Evolutionary conservation across 83 land plant species (phyloP), one percentile per base, ranked within the genome.

Genomic region (Larix sibirica): DNA sequence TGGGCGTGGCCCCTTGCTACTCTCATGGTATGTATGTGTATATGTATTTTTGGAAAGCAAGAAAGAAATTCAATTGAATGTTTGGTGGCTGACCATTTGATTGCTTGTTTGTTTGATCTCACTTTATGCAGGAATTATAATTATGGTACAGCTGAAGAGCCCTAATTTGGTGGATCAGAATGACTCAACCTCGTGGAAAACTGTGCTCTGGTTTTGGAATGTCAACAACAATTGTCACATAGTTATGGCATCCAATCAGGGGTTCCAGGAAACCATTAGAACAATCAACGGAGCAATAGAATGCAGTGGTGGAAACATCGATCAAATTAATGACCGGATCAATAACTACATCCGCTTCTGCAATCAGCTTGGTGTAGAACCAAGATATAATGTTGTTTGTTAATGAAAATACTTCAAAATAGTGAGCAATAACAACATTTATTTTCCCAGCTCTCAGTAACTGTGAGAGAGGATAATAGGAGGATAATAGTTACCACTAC

Each of bases 141-240:
- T 79, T 89, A 89, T 66, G 87, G 87, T 2, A 63, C 84, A 1
- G 86, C 71, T 86, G 3, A 64, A 47, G 10, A 4, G 77, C 17
- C 87, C 90, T 1, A 90, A 87, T 78, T 85, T 83, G 20, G 85
- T 88, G 75, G 85, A 85, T 31, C 83, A 13, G 14, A 60, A 83
- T 69, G 75, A 76, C 20, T 21, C 33, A 4, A 38, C 56, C 33
- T 81, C 80, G 6, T 87, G 64, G 42, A 54, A 74, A 80, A 36
- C 85, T 0, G 81, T 81, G 6, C 42, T 85, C 64, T 63, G n/a
- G 66, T 24, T 0, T 63, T 89, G 40, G 83, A 74, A 10, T 23
- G 24, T 62, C 23, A 81, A 36, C 47, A 38, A 14, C 36, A 36
- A 44, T 18, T 81, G 14, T 16, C 88, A 80, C 88, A 77, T 61